Base-by-base conservation (phyloP, 108 stramenopile genomes). In the Schizochytrium sp. region DNA sequence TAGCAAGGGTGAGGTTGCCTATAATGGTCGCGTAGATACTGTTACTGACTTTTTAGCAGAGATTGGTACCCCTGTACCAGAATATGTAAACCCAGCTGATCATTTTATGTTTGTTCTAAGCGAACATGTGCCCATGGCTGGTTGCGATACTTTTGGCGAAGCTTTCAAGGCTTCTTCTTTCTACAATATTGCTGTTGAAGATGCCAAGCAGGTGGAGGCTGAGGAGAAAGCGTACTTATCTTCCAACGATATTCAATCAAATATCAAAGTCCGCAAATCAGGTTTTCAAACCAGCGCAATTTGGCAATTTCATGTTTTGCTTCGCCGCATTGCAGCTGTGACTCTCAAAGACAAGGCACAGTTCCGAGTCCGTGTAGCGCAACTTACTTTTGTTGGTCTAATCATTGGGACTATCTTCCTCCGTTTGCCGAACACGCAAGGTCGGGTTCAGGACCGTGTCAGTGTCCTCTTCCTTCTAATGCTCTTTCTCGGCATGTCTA, bases 51-150 rank as follows among this genome's bases (percentile, higher is more conserved):
- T 88, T 87, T 44, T 90, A 56, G n/a, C 19, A 13, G n/a, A n/a
- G 55, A 41, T 72, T 10, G 89, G 72, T 3, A 3, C 49, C n/a
- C 46, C 46, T 45, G 47, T 89, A 47, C 19, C 72, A 3, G 47
- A 40, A 55, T 72, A 28, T 57, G 87, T 87, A 61, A 90, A 90
- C 87, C 90, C 90, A 4, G 90, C 90, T 45, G 90, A 90, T 40
- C 60, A 59, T n/a, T 89, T 72, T 44, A 73, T 89, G 72, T 50
- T 46, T 19, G 72, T 72, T 12, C 41, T 89, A 41, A 72, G 64
- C 46, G 45, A 69, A 0, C 57, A 41, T 10, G 88, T 41, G 2
- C 58, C 59, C 5, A 28, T 4, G 44, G 10, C 89, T 38, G 8
- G 19, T 46, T 47, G 69, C 28, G 55, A 1, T 7, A 56, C 49